Evolutionary conservation across 2,329 filamentous ascomycete species (phyloP), one percentile per base, ranked within the genome.

Genomic region (Exserohilum turcica): DNA sequence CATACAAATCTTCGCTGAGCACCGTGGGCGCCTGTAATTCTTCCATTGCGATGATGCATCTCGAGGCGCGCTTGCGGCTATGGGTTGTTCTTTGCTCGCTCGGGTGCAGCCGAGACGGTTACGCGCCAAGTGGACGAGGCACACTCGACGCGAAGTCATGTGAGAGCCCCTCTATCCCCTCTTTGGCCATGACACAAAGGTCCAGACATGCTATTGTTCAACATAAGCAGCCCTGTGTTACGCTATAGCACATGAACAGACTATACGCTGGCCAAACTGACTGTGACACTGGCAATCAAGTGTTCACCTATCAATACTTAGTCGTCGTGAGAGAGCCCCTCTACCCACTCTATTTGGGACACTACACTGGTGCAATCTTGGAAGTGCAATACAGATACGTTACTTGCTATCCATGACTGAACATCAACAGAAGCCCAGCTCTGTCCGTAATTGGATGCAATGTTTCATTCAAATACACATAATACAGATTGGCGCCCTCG

Each of bases 1-100:
- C 63, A 54, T 69, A 74, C 29, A 68, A 48, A 10, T 59, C 37
- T 7, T 74, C 70, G 8, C 56, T 60, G 44, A 74, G 60, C 59
- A 63, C 50, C 1, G 66, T 63, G 36, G 49, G 60, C 13, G 63
- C 61, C 57, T 73, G 63, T 42, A 65, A 70, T 47, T 73, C 67
- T 37, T 63, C 62, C 70, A 74, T 74, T 44, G 58, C 50, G 38
- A 61, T 27, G 13, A 51, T 36, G 39, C 54, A 58, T 58, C 43
- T 52, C 33, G 37, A 43, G 43, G 28, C 32, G 31, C 37, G 16
- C 37, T 63, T 48, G 43, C 39, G 48, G 19, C n/a, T 7, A 43
- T 52, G 48, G 56, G 61, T 59, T 66, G 59, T 42, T 53, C 61
- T 55, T 57, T 51, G 51, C 47, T 39, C 43, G 29, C 31, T 37